Evolutionary conservation across 2,329 filamentous ascomycete genomes (phyloP), one percentile per base, ranked within the genome.

Genomic region (Aspergillus oerlinghausenensis): DNA sequence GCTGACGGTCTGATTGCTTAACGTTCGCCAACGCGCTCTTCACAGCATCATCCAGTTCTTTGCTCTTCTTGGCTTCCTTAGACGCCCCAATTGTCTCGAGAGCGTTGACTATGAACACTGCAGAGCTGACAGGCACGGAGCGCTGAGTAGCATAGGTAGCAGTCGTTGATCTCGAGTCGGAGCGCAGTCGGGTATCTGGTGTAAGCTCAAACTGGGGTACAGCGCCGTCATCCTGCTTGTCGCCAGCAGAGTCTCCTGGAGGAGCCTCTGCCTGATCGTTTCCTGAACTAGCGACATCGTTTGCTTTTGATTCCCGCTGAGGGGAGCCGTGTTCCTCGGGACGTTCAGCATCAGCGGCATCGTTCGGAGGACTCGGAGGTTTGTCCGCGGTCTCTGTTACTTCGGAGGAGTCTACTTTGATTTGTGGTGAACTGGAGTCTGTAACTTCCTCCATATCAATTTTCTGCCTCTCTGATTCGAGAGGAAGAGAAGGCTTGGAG

Each of bases 51-150:
- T 84, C 86, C 43, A 99, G 82, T 69, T 91, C 87, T 74, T 92
- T 94, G 73, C 87, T 92, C 76, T 87, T 90, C 73, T 89, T 84
- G 52, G 92, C 92, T 78, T 99, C 93, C 77, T 93, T 96, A 49
- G 92, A 96, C 55, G 88, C 84, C 58, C 89, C 90, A 70, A 99
- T 97, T 71, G 87, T 88, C 80, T 97, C 94, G 71, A 99, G 79
- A 42, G 94, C 93, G 69, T 90, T 92, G 69, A 95, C 87, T 68
- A 99, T 91, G 73, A 99, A 99, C 68, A 97, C 92, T 68, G 96
- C 87, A 65, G 94, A 97, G 82, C 88, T 96, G 80, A 96, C 88
- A 66, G 85, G 88, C 71, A 85, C 83, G 68, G 80, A 79, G 48
- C 80, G 75, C 14, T 79, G 79, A 25, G 79, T 78, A 32, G 74